Percentiles rank a stretch among this genome's conserved stretches.
Evolutionary conservation across 106 monocot genomes (phyloP).

Genomic region (Triglochin maritima): DNA sequence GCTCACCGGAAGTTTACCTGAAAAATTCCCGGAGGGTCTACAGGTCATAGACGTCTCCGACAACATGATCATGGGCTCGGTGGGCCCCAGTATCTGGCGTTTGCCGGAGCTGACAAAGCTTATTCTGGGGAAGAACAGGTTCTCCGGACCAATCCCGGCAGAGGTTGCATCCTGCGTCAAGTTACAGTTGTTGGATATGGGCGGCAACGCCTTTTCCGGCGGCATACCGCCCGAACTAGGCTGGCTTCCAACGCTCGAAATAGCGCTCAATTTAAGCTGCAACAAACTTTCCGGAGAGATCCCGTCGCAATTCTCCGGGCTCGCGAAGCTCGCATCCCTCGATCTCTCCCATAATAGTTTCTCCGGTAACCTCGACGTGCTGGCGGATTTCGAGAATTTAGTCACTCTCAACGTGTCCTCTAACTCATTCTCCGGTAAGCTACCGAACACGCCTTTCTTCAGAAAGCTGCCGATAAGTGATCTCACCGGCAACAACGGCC

Average conservation of each 20-base stretch:
- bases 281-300: slow-evolving; percentile 63
- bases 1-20: slow-evolving; percentile 46
- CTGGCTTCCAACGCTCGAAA: slow-evolving; percentile 63
- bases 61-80: slow-evolving; percentile 42
- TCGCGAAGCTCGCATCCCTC: slow-evolving; percentile 53
- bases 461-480: slow-evolving; percentile 51
- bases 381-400: slow-evolving; percentile 52
- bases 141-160: slow-evolving; percentile 53
- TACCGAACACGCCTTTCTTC: slow-evolving; percentile 78
- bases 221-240: slow-evolving; percentile 55
- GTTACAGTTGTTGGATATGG: slow-evolving; percentile 71
- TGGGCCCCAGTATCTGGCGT: slow-evolving; percentile 32
- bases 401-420: slow-evolving; percentile 78
- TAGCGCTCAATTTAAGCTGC: slow-evolving; percentile 81
- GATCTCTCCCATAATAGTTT: slow-evolving; percentile 80
- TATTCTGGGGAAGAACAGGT: slow-evolving; percentile 37
- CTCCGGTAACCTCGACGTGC: slow-evolving; percentile 36
- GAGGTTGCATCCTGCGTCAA: slow-evolving; percentile 56
- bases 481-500: slow-evolving; percentile 47
- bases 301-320: slow-evolving; percentile 35
- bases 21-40: slow-evolving; percentile 36
- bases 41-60: slow-evolving; percentile 67
- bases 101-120: slow-evolving; percentile 70
- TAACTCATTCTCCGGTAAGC: slow-evolving; percentile 72
- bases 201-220: slow-evolving; percentile 61